Percentiles rank a stretch among this genome's conserved stretches.
Conservation (phyloP, 495 filamentous ascomycete genomes). For the Aspergillus campestris region DNA sequence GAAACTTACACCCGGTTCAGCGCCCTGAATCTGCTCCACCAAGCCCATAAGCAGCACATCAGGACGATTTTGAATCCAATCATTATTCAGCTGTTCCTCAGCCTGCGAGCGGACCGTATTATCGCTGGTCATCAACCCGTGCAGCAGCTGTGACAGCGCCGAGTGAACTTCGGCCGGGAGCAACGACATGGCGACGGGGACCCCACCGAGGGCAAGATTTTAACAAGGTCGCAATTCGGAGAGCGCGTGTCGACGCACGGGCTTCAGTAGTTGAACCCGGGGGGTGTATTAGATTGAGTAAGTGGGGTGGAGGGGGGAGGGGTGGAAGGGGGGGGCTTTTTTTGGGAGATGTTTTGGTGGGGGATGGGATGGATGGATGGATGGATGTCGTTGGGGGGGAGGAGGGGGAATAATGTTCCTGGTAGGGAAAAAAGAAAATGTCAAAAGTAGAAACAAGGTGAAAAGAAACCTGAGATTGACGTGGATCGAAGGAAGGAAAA, state of each 20-base stretch:
- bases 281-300: too few relatives aligned
- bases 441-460: conserved; percentile 16
- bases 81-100: conserved; percentile 80
- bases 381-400: conserved; percentile 9
- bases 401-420: conserved; percentile 27
- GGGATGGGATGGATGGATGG: not conserved
- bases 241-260: conserved; percentile 1
- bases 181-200: conserved; percentile 60
- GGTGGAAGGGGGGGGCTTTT: conserved; percentile 8
- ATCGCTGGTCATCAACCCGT: conserved; percentile 81
- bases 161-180: conserved; percentile 72
- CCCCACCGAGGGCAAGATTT: too few relatives aligned
- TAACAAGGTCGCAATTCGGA: too few relatives aligned
- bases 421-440: conserved; percentile 23
- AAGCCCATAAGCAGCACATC: conserved; percentile 88
- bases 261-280: conserved; percentile 9
- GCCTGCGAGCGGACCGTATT: conserved; percentile 76
- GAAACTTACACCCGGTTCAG: conserved; percentile 58
- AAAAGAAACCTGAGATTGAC: too few relatives aligned
- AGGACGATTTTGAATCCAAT: conserved; percentile 75
- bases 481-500: too few relatives aligned
- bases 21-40: conserved; percentile 77
- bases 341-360: conserved; percentile 21
- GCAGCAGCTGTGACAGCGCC: conserved; percentile 76
- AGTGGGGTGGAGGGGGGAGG: conserved; percentile 13